Conservation (phyloP, 495 filamentous ascomycete species). For the Penicillium soppii region DNA sequence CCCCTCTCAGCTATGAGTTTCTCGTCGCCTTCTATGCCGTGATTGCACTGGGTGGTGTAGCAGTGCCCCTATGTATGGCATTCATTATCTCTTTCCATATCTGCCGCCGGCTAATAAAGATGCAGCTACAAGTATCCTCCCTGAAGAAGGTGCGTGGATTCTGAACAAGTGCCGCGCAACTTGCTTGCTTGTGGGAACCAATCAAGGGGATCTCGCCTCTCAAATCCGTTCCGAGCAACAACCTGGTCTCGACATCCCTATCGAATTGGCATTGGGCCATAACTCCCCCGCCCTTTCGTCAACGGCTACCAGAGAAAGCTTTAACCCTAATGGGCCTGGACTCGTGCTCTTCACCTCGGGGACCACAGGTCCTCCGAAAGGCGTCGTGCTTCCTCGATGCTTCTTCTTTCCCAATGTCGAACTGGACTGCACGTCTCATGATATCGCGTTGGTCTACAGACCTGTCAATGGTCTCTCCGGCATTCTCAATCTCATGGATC, state of each 20-base stretch:
- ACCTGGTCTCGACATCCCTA: background rate
- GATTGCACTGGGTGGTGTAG: background rate
- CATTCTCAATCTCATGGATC: background rate
- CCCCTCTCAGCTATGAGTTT: background rate
- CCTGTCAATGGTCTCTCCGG: background rate
- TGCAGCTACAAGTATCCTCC: background rate
- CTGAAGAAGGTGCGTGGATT: background rate
- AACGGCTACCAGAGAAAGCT: background rate
- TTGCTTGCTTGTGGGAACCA: background rate
- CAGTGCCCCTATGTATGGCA: background rate
- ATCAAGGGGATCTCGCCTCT: background rate
- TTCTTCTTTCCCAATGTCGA: background rate
- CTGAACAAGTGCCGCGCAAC: background rate
- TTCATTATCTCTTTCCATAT: background rate
- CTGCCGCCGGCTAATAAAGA: background rate
- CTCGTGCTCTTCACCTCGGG: constrained; percentile 41
- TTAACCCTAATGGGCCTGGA: background rate
- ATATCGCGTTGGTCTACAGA: background rate
- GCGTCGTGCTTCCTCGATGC: constrained; percentile 22
- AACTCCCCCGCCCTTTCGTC: background rate
- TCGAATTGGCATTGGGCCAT: background rate
- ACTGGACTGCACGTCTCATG: background rate
- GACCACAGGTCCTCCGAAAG: constrained; percentile 39
- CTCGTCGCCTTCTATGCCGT: background rate
- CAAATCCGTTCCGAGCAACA: background rate